A percentile compares a stretch with the other conserved stretches of the same genome.
Evolutionary conservation across 257 asterid genomes (phyloP).

Genomic region (Lavandula angustifolia): DNA sequence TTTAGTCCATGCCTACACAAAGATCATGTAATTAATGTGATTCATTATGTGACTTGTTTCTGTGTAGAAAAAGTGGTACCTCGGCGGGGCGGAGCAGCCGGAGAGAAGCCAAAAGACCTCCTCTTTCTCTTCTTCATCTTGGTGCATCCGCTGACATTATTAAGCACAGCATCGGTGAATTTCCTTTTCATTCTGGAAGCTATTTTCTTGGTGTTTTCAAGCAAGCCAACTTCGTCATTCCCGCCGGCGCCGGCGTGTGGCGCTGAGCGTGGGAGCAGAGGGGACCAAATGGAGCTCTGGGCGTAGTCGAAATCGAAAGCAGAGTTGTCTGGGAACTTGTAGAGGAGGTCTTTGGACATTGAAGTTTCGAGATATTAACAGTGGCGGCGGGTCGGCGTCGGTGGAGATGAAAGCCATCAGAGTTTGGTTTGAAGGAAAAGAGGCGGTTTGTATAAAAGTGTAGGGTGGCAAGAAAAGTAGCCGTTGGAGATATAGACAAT

Average conservation of each 20-base stretch:
- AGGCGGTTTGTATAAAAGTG: constrained; percentile 12
- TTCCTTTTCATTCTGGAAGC: constrained; percentile 60
- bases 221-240: constrained; percentile 34
- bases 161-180: constrained; percentile 38
- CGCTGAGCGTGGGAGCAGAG: constrained; percentile 54
- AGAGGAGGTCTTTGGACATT: constrained; percentile 73
- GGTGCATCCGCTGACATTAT: constrained; percentile 42
- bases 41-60: background rate
- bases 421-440: background rate
- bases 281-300: constrained; percentile 97
- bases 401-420: constrained; percentile 35
- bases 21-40: background rate
- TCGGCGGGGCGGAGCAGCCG: constrained; percentile 39
- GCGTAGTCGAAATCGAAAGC: constrained; percentile 84
- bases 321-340: constrained; percentile 81
- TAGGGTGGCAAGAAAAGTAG: constrained; percentile 39
- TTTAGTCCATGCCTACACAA: constrained; percentile 60
- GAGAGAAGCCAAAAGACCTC: constrained; percentile 46
- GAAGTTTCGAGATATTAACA: constrained; percentile 62
- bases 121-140: constrained; percentile 47
- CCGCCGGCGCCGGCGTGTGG: constrained; percentile 29
- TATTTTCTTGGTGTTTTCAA: constrained; percentile 45
- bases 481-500: constrained; percentile 39
- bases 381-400: constrained; percentile 29
- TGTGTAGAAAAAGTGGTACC: constrained; percentile 36